Base-by-base conservation (phyloP, 352 stramenopile genomes). In the Phytophthora pisi region DNA sequence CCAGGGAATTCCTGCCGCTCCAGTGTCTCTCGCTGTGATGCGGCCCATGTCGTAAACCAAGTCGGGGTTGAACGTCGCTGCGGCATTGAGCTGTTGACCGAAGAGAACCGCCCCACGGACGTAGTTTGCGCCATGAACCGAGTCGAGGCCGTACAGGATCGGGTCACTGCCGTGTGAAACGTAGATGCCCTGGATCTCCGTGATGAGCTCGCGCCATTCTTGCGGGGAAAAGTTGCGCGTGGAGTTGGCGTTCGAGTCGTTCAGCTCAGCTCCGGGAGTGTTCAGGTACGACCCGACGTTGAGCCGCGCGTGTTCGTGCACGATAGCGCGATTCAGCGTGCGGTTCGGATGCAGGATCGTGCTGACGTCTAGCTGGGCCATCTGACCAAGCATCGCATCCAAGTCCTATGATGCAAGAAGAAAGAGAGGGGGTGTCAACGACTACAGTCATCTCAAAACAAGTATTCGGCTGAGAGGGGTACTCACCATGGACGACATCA, bases 271-370 rank as follows among this genome's bases (percentile, higher is more conserved):
- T 4, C 66, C 62, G 4, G 88, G 84, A 0, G 83, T 87, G 67
- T 98, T 97, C 23, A 98, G 71, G 57, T 97, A 95, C 36, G 90
- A 97, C 11, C 93, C 93, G 51, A 98, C 74, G 20, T 95, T 90
- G 23, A 95, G 75, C 55, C 80, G 70, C 2, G 90, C 90, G 47
- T 92, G 91, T 15, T 85, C 56, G 46, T 82, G 75, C 28, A 97
- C 78, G 5, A 85, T 62, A 23, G 76, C 78, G 54, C 74, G 61
- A 46, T 96, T 90, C 20, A 94, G 64, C 9, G 81, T 86, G 42
- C 74, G 72, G 57, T 96, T 82, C 2, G 78, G 54, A 46, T 82
- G 67, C 28, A 97, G 51, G 18, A 98, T 81, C 5, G 85, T 80
- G 62, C 80, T 88, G 31, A 98, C 84, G 31, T 97, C 91, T 9